Evolutionary conservation across 139 green algal genomes (phyloP).

Genomic region (Edaphochlamys debaryana): DNA sequence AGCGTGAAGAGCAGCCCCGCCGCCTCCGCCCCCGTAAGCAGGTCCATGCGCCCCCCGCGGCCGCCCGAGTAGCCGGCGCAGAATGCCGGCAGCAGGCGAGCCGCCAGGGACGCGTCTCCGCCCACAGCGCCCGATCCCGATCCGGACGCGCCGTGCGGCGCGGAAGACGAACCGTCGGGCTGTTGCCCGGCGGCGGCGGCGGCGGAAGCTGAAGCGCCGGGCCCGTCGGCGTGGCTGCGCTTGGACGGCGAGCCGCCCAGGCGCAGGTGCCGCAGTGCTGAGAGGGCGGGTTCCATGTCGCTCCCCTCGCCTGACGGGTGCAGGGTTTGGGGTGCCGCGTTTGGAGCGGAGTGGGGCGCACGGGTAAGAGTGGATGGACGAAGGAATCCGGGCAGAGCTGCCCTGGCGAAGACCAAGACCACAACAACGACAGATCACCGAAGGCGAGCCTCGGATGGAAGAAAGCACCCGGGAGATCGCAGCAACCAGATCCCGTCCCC

Average conservation of each 20-base stretch:
- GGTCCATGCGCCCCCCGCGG: background rate
- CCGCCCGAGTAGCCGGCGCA: background rate
- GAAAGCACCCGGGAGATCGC: no score
- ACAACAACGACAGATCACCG: no score
- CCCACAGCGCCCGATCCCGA: no score
- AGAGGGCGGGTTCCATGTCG: conserved; percentile 32
- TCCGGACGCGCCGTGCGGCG: no score
- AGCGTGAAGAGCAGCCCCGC: conserved; percentile 13
- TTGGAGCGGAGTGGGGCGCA: no score
- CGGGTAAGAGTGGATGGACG: no score
- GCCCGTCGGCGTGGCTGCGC: background rate
- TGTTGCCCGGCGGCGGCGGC: background rate
- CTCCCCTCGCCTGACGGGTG: conserved; percentile 14
- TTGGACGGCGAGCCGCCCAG: background rate
- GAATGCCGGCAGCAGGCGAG: conserved; percentile 37
- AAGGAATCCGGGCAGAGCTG: no score
- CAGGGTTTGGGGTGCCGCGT: no score
- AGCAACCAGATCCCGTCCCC: no score
- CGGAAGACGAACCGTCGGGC: no score
- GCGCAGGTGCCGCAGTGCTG: conserved; percentile 18
- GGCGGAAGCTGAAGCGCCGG: background rate
- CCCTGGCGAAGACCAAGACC: no score
- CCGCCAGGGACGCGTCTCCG: conserved; percentile 33
- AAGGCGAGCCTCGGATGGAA: no score
- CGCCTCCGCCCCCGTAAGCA: conserved; percentile 16